A percentile compares a stretch with the other conserved stretches of the same genome.
Conservation (phyloP, 2,329 filamentous ascomycete genomes). For the Parastagonospora nodorum region DNA sequence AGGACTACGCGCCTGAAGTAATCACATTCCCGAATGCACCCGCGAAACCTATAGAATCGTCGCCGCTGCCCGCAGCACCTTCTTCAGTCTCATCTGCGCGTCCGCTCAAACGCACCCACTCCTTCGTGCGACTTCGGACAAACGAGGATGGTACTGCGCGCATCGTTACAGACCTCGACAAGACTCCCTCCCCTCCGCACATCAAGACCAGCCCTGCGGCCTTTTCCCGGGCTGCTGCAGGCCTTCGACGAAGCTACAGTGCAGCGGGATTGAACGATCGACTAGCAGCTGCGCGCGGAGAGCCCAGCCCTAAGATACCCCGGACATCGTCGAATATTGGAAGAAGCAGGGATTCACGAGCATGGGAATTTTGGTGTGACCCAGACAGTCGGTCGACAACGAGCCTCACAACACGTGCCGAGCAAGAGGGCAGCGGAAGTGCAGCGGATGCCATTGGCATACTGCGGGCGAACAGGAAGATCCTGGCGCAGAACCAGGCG, state of each 20-base stretch:
- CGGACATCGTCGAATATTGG: constrained; percentile 65
- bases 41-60: constrained; percentile 40
- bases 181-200: constrained; percentile 70
- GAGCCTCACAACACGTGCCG: constrained; percentile 78
- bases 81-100: constrained; percentile 43
- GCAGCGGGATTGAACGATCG: constrained; percentile 56
- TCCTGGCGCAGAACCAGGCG: constrained; percentile 58
- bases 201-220: constrained; percentile 54
- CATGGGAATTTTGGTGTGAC: constrained; percentile 91
- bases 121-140: constrained; percentile 75
- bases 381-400: constrained; percentile 70
- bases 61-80: constrained; percentile 50
- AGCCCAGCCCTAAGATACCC: constrained; percentile 41
- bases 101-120: constrained; percentile 47
- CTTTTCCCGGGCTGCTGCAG: constrained; percentile 50
- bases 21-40: constrained; percentile 36
- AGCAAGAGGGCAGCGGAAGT: constrained; percentile 79
- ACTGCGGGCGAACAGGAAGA: constrained; percentile 69
- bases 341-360: constrained; percentile 81
- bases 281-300: constrained; percentile 31
- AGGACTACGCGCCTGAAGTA: constrained; percentile 40
- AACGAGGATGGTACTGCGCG: constrained; percentile 92
- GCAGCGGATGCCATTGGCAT: constrained; percentile 82
- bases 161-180: constrained; percentile 70
- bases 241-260: constrained; percentile 73